Conservation (phyloP, 192 early-diverging fungal species). For the Entomortierella beljakovae region DNA sequence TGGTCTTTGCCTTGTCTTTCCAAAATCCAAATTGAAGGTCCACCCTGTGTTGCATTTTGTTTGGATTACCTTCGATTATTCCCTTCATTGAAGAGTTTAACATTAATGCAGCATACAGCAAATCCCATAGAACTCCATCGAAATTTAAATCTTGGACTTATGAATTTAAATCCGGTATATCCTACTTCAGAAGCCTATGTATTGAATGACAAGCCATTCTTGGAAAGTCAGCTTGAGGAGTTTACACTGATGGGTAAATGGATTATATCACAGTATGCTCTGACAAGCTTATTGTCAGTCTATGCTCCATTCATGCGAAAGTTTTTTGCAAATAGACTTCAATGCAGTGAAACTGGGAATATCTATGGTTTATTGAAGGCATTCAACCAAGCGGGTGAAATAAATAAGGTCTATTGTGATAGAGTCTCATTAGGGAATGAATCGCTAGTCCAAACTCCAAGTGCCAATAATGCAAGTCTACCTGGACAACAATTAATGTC, state of each 20-base stretch:
- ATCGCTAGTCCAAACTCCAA: too few species aligned
- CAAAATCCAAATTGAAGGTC: background rate
- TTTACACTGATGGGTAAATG: background rate
- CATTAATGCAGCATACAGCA: too few species aligned
- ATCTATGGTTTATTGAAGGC: background rate
- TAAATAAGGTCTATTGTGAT: background rate
- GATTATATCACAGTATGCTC: background rate
- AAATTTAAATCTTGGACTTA: too few species aligned
- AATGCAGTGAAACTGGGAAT: background rate
- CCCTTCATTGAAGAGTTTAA: conserved; percentile 1
- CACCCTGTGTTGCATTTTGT: conserved; percentile 9
- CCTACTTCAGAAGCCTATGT: background rate
- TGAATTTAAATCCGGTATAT: background rate
- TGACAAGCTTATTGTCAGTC: background rate
- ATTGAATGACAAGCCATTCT: background rate
- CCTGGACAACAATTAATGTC: too few species aligned
- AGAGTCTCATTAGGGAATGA: too few species aligned
- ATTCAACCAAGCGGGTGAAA: background rate
- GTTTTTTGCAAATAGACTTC: background rate
- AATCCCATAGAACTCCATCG: background rate
- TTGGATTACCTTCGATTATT: conserved; percentile 17
- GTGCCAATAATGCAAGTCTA: too few species aligned
- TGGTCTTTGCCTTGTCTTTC: conserved; percentile 14
- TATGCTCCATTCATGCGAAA: background rate
- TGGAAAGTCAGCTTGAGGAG: background rate